Evolutionary conservation across 148 eudicot species (phyloP).

Genomic region (Chenopodium formosanum): DNA sequence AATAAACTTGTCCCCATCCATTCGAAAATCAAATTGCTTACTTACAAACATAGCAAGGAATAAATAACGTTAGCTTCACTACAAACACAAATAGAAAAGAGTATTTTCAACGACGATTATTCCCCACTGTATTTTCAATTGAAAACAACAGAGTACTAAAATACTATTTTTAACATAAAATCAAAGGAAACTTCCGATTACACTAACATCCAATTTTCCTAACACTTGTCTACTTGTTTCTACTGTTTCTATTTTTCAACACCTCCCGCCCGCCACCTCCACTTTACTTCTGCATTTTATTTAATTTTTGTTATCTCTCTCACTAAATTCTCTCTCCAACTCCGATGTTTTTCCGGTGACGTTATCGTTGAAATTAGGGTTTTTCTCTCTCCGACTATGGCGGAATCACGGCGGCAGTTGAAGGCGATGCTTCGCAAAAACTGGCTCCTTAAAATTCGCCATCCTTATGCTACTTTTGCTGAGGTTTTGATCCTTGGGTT

Average conservation of each 20-base stretch:
- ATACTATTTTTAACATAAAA: background rate
- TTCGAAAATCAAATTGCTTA: background rate
- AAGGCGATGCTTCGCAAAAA: conserved; percentile 95
- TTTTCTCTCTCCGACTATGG: conserved; percentile 31
- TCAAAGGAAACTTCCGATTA: background rate
- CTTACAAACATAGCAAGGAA: background rate
- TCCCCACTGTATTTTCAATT: background rate
- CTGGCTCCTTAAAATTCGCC: conserved; percentile 90
- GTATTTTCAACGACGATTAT: background rate
- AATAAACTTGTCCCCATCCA: background rate
- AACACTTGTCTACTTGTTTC: conserved; percentile 19
- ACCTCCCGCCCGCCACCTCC: conserved; percentile 17
- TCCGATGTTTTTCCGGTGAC: conserved; percentile 13
- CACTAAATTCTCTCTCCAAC: background rate
- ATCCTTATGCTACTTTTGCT: conserved; percentile 74
- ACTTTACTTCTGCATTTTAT: too few relatives aligned
- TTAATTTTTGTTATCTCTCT: too few relatives aligned
- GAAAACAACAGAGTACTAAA: background rate
- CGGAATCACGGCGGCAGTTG: conserved; percentile 57
- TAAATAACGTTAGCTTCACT: background rate
- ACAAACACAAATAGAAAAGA: background rate
- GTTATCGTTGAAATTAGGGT: conserved; percentile 3
- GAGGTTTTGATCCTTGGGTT: conserved; percentile 41
- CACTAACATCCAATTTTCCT: background rate
- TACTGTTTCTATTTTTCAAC: background rate